phyloP scores from a whole-genome alignment of 202 grass and related monocot genomes.

The Zizania palustris region DNA sequence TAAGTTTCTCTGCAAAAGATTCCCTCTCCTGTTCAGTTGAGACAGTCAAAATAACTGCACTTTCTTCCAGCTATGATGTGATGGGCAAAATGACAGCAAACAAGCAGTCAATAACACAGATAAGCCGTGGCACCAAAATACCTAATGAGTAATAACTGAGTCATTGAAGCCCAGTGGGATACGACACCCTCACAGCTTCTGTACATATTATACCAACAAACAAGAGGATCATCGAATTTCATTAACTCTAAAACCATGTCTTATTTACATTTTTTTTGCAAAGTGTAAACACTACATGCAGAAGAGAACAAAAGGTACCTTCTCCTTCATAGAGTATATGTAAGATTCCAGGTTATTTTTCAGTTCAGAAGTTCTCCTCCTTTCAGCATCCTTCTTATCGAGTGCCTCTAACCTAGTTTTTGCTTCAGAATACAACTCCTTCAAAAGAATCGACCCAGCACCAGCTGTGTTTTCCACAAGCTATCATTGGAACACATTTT shows the following conservation, averaged over 20 bases:
- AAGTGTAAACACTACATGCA: slow-evolving; percentile 26
- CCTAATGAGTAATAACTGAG: slow-evolving; percentile 31
- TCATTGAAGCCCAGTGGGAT: slow-evolving; percentile 35
- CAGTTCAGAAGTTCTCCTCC: slow-evolving; percentile 86
- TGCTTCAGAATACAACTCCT: slow-evolving; percentile 83
- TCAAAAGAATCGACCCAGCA: slow-evolving; percentile 68
- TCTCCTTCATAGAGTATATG: slow-evolving; percentile 97
- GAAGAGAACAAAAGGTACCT: slow-evolving; percentile 55
- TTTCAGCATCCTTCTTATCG: slow-evolving; percentile 87
- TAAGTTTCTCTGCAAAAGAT: slow-evolving; percentile 83
- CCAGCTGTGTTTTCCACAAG: slow-evolving; percentile 70
- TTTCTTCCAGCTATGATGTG: slow-evolving; percentile 78
- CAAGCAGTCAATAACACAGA: slow-evolving; percentile 43
- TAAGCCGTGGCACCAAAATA: slow-evolving; percentile 10
- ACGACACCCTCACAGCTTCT: neutral
- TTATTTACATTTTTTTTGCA: neutral
- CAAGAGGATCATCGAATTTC: neutral
- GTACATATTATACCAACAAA: slow-evolving; percentile 40
- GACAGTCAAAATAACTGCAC: slow-evolving; percentile 66
- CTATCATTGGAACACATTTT: slow-evolving; percentile 50
- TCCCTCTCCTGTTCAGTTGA: slow-evolving; percentile 88
- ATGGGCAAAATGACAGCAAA: slow-evolving; percentile 45
- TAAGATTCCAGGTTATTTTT: slow-evolving; percentile 96
- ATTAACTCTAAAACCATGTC: slow-evolving; percentile 2
- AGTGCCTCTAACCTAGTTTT: slow-evolving; percentile 88